Evolutionary conservation across 1,139 yeast genomes (phyloP), one percentile per base, ranked within the genome.

Genomic region (Trichomonascaceae sp.): DNA sequence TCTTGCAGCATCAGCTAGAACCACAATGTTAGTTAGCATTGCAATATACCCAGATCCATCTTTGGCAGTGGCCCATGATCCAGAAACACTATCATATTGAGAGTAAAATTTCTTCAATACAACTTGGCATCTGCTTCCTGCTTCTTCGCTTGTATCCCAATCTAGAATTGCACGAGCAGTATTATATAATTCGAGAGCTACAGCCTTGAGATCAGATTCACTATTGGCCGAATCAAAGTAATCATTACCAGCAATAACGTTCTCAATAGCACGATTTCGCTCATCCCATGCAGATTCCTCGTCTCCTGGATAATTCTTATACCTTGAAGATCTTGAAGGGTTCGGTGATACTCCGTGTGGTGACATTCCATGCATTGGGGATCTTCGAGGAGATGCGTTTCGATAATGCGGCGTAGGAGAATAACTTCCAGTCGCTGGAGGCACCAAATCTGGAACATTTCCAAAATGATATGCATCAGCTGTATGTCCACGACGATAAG

Each of bases 81-180:
- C 41, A 39, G 44, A 30, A 22, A 27, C 27, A 15, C 30, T 24
- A 9, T 30, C 38, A 24, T 39, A 39, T 36, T 48, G 50, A 24
- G 41, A 43, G 27, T 48, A 30, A 19, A 39, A 48, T 38, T 48
- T 48, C 24, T 13, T 24, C 19, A 48, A n/a, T 24, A 20, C 39
- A 15, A 38, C 45, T 3, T 13, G 17, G 38, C 45, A 39, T 18
- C 38, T 27, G 12, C n/a, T 48, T 20, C 45, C 45, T 4, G 45
- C 36, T 39, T 48, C 50, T 10, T 48, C 50, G n/a, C 36, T 44
- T 18, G 32, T 36, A 36, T 50, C 52, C 48, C 47, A 50, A 15
- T 44, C 47, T 3, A 50, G 32, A 27, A 50, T 32, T 22, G 45
- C 19, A 13, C 39, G 43, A 12, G 44, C 44, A 8, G 44, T 44